Conservation (phyloP, 2,329 filamentous ascomycete species). For the Hymenoscyphus scutula region DNA sequence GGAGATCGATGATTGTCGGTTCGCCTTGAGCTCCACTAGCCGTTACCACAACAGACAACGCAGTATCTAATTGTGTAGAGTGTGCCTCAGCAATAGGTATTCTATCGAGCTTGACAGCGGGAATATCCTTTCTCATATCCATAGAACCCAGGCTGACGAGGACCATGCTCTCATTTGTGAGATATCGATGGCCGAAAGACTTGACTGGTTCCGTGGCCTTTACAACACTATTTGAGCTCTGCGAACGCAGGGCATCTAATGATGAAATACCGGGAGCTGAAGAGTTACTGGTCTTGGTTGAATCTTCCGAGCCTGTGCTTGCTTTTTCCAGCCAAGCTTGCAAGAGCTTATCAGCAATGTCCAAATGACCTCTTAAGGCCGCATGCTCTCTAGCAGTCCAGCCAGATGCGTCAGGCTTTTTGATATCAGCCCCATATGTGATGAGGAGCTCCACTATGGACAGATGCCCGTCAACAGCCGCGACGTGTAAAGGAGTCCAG, state of each 20-base stretch:
- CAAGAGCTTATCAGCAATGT: constrained; percentile 69
- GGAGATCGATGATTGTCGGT: constrained; percentile 84
- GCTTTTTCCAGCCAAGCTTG: constrained; percentile 34
- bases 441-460: constrained; percentile 74
- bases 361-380: constrained; percentile 81
- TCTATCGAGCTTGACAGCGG: constrained; percentile 81
- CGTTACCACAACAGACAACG: constrained; percentile 85
- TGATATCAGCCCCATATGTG: constrained; percentile 72
- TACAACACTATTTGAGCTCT: constrained; percentile 41
- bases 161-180: constrained; percentile 84
- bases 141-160: constrained; percentile 92
- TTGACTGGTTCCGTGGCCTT: constrained; percentile 77
- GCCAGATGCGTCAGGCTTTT: constrained; percentile 76
- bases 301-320: constrained; percentile 35
- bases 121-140: constrained; percentile 80
- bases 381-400: constrained; percentile 96
- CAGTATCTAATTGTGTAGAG: constrained; percentile 89
- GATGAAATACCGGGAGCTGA: constrained; percentile 56
- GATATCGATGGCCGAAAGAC: constrained; percentile 92
- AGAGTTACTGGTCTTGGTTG: constrained; percentile 32
- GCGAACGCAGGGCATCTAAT: constrained; percentile 56
- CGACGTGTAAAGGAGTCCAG: constrained; percentile 95
- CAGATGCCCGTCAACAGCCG: constrained; percentile 83
- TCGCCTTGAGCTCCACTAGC: constrained; percentile 83
- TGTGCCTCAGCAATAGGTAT: constrained; percentile 88